A percentile compares a stretch with the other conserved stretches of the same genome.
Conservation (phyloP, 306 rosid species). For the Fagus sylvatica region DNA sequence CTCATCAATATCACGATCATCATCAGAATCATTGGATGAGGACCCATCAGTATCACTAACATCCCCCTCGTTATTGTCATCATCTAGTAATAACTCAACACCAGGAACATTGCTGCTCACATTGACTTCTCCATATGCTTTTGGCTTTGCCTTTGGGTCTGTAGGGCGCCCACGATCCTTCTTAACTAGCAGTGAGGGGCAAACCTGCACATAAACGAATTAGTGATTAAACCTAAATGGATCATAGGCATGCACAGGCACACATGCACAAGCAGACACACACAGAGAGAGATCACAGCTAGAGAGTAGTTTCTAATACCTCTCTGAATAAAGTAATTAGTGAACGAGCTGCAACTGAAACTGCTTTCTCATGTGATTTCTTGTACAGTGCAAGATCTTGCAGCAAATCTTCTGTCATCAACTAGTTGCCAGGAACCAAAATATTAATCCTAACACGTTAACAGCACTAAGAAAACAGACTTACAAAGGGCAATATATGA, state of each 20-base stretch:
- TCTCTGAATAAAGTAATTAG: conserved; percentile 81
- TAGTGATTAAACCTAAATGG: not conserved
- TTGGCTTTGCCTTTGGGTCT: conserved; percentile 71
- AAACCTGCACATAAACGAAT: conserved; percentile 55
- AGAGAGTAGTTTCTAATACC: conserved; percentile 34
- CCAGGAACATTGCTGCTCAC: conserved; percentile 67
- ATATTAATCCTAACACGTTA: conserved; percentile 12
- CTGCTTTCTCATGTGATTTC: conserved; percentile 91
- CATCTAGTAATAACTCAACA: conserved; percentile 58
- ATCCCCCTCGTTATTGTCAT: conserved; percentile 36
- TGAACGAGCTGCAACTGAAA: conserved; percentile 87
- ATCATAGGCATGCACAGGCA: not conserved
- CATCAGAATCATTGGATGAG: conserved; percentile 40
- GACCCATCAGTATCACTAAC: conserved; percentile 37
- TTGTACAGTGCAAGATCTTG: conserved; percentile 94
- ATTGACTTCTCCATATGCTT: conserved; percentile 74
- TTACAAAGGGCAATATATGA: conserved; percentile 1
- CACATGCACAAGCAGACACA: not conserved
- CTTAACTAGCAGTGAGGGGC: conserved; percentile 83
- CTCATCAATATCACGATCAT: conserved; percentile 42
- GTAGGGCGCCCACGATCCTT: conserved; percentile 88
- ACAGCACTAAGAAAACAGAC: not conserved
- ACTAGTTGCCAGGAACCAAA: conserved; percentile 47
- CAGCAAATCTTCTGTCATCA: conserved; percentile 87
- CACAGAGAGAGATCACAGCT: not conserved